These are phyloP conservation scores for Comarum palustre DNA, from an alignment of 306 rosid species.

Conservation along the genomic window DNA sequence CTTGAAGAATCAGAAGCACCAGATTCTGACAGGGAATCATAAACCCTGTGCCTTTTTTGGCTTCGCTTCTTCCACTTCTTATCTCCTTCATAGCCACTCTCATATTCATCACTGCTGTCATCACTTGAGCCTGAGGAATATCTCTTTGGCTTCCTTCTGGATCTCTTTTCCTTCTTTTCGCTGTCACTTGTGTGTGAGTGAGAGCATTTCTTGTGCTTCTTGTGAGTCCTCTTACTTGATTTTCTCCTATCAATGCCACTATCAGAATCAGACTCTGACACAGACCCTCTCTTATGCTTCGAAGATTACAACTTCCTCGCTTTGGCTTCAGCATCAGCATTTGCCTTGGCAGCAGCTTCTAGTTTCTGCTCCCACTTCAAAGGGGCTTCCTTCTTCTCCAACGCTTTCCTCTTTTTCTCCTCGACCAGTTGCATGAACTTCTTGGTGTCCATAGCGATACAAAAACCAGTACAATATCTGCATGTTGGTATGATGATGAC, in stretches of 20 bases:
- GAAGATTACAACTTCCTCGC: slow-evolving; percentile 58
- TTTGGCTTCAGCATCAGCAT: slow-evolving; percentile 72
- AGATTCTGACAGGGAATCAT: slow-evolving; percentile 45
- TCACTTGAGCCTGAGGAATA: slow-evolving; percentile 43
- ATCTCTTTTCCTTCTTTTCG: slow-evolving; percentile 56
- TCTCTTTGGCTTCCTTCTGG: slow-evolving; percentile 52
- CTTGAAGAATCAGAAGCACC: slow-evolving; percentile 43
- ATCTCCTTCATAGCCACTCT: slow-evolving; percentile 46
- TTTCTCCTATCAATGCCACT: slow-evolving; percentile 44
- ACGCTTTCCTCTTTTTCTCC: slow-evolving; percentile 78
- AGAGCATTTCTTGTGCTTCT: slow-evolving; percentile 63
- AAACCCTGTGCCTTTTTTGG: slow-evolving; percentile 44
- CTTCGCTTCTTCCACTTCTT: slow-evolving; percentile 60
- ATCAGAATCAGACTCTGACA: slow-evolving; percentile 42
- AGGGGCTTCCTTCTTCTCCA: slow-evolving; percentile 96
- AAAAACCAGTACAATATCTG: slow-evolving; percentile 74
- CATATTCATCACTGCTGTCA: slow-evolving; percentile 48
- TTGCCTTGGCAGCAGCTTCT: slow-evolving; percentile 77
- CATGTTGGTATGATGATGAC: slow-evolving; percentile 76
- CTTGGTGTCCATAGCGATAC: slow-evolving; percentile 68
- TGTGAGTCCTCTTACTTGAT: slow-evolving; percentile 52
- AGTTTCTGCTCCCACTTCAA: slow-evolving; percentile 92
- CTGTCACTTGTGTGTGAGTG: slow-evolving; percentile 53
- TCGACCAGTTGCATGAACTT: slow-evolving; percentile 84
- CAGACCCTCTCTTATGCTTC: slow-evolving; percentile 59